These are phyloP conservation scores for Fusarium anthophilum DNA, from an alignment of 2,329 filamentous ascomycete genomes.

Conservation along the genomic window DNA sequence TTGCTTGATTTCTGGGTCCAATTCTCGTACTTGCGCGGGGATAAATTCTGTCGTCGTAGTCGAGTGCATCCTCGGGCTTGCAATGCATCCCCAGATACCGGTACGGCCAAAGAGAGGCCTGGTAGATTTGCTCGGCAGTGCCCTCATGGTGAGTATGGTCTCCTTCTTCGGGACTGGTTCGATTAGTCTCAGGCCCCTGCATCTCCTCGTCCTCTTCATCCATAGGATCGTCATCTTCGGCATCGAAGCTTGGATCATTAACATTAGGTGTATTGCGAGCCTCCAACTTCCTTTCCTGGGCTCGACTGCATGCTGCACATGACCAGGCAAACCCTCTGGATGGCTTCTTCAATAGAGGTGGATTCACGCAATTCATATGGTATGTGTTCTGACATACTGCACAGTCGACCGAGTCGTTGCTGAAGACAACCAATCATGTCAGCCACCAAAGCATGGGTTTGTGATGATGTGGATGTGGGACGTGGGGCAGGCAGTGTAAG, in stretches of 20 bases:
- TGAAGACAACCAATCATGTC: slow-evolving; percentile 50
- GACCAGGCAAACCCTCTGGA: slow-evolving; percentile 98
- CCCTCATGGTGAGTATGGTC: slow-evolving; percentile 64
- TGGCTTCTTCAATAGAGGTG: slow-evolving; percentile 92
- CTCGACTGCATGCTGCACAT: slow-evolving; percentile 93
- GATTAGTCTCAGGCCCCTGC: slow-evolving; percentile 64
- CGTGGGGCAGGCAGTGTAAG: slow-evolving; percentile 26
- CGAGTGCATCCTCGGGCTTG: slow-evolving; percentile 91
- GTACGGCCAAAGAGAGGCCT: slow-evolving; percentile 95
- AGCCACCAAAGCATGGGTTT: slow-evolving; percentile 33
- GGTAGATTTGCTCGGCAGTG: slow-evolving; percentile 88
- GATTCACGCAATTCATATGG: slow-evolving; percentile 97
- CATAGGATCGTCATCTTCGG: slow-evolving; percentile 69
- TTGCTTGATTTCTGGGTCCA: slow-evolving; percentile 90
- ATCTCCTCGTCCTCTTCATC: slow-evolving; percentile 78
- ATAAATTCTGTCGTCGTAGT: slow-evolving; percentile 98
- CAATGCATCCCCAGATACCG: slow-evolving; percentile 96
- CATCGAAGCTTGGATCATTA: slow-evolving; percentile 72
- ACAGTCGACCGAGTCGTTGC: slow-evolving; percentile 95
- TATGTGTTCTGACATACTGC: slow-evolving; percentile 95
- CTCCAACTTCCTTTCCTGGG: slow-evolving; percentile 93
- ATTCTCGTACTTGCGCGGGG: slow-evolving; percentile 92
- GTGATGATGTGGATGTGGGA: slow-evolving; percentile 21
- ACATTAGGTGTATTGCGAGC: slow-evolving; percentile 85
- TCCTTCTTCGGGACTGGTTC: slow-evolving; percentile 71